Percentiles rank a stretch among this genome's conserved stretches.
Conservation (phyloP, 441 rosid genomes). For the Lepidium campestre region DNA sequence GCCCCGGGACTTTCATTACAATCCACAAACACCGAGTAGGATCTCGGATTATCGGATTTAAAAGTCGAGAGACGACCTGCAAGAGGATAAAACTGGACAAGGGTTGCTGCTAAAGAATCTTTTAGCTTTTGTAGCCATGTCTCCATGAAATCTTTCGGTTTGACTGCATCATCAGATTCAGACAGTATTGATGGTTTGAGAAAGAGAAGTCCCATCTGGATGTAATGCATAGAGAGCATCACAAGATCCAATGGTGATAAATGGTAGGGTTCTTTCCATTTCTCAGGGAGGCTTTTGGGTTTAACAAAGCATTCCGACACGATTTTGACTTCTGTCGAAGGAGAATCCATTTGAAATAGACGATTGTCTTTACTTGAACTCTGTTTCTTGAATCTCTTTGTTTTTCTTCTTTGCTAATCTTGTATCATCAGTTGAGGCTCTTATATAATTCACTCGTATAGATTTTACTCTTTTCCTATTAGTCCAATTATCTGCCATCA, state of each 20-base stretch:
- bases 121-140: constrained; percentile 35
- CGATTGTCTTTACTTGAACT: background rate
- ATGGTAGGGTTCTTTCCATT: constrained; percentile 33
- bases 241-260: constrained; percentile 47
- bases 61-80: constrained; percentile 50
- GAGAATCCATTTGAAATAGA: constrained; percentile 15
- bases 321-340: constrained; percentile 11
- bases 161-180: background rate
- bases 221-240: constrained; percentile 51
- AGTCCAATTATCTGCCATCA: background rate
- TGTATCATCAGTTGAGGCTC: background rate
- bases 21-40: constrained; percentile 42
- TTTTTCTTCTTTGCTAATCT: background rate
- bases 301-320: constrained; percentile 48
- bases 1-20: constrained; percentile 57
- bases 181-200: constrained; percentile 26
- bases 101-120: constrained; percentile 45
- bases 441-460: background rate
- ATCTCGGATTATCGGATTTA: constrained; percentile 28
- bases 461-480: background rate
- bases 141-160: constrained; percentile 22
- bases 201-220: constrained; percentile 62
- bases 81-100: constrained; percentile 62
- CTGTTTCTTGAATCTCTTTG: background rate
- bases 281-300: constrained; percentile 32